Evolutionary conservation across 345 rosid genomes (phyloP), one percentile per base, ranked within the genome.

Genomic region (Syzygium aromaticum): DNA sequence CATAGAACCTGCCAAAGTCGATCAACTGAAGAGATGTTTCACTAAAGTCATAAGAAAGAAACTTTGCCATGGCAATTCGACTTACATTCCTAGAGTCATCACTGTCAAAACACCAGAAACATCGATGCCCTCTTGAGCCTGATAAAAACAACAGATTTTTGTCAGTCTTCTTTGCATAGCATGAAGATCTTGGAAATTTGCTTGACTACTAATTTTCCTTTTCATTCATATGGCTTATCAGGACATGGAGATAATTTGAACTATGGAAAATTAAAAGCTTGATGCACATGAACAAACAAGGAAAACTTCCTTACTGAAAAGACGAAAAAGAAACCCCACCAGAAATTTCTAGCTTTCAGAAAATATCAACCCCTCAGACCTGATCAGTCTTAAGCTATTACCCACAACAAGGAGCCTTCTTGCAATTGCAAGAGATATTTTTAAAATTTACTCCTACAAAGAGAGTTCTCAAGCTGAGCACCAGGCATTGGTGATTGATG

Each of bases 1-100:
- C 96, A 87, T 94, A 97, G 92, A 95, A 97, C 98, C 99, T 97
- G 95, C 86, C 86, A 84, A 90, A 73, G 88, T 61, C 84, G 84
- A 88, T 87, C 56, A 88, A 83, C 30, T 53, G 59, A 40, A 22
- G 59, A 73, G 49, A 73, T 73, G 80, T 73, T 73, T 73, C 21
- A 33, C 49, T 73, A 2, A 19, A 73, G 49, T 73, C 13, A 38
- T 67, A 84, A 84, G 85, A 51, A n/a, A 84, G 25, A 84, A 84
- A n/a, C 3, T n/a, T 52, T 84, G 57, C 43, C 85, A 52, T 77
- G 88, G 30, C 40, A 78, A 88, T 85, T 89, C 77, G 67, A 92
- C 94, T 93, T 94, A 96, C 99, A 98, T 98, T 94, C 99, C 99
- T 92, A 98, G 86, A 84, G 98, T 94, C 99, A 96, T 98, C 89